phyloP scores from a whole-genome alignment of 768 basidiomycete species.

The Trametes cinnabarina region DNA sequence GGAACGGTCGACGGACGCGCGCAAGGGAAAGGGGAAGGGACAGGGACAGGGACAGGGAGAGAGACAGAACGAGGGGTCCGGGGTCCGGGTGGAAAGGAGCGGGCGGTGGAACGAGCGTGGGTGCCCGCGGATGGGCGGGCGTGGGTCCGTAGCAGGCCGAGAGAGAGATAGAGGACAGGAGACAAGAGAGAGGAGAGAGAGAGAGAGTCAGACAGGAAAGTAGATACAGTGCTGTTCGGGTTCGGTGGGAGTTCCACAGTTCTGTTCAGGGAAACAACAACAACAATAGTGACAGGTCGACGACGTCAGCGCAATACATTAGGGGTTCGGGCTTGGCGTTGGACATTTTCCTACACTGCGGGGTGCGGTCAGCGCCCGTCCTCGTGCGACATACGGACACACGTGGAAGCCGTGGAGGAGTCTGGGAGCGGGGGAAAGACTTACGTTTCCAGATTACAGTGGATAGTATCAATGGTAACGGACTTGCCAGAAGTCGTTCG shows the following conservation, averaged over 20 bases:
- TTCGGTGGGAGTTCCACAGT: neutral
- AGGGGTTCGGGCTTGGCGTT: neutral
- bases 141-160: neutral
- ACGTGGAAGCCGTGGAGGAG: neutral
- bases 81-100: neutral
- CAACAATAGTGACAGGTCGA: no score
- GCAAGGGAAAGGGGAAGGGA: no score
- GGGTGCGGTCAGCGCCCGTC: neutral
- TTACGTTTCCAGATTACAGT: slow-evolving; percentile 10
- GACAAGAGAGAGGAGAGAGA: neutral
- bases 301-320: slow-evolving; percentile 5
- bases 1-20: neutral
- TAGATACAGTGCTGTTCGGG: slow-evolving; percentile 8
- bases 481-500: slow-evolving; percentile 19
- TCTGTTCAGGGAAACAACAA: slow-evolving; percentile 10
- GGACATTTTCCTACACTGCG: slow-evolving; percentile 10
- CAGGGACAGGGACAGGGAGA: no score
- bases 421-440: neutral
- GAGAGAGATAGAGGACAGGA: no score
- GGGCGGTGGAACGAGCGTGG: neutral
- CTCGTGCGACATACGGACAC: neutral
- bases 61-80: no score
- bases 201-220: neutral
- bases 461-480: neutral
- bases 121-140: neutral